Percentiles rank a stretch among this genome's conserved stretches.
These are phyloP conservation scores for Podospora pseudocomata DNA, from an alignment of 495 filamentous ascomycete species.

Conservation along the genomic window DNA sequence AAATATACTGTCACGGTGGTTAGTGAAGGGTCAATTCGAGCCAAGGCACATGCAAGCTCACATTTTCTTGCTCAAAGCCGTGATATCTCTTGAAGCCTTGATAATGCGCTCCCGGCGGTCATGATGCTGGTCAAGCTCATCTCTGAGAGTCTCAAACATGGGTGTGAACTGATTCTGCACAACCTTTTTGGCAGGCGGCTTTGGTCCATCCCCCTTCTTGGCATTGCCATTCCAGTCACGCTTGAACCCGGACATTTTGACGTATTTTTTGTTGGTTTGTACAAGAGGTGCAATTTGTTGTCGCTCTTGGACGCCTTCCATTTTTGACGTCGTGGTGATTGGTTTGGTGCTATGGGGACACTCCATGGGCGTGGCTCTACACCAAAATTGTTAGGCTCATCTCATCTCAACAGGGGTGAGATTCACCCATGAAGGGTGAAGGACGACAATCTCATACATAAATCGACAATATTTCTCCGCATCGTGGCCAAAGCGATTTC, in stretches of 20 bases:
- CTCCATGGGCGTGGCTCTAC: neutral
- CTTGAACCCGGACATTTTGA: constrained; percentile 50
- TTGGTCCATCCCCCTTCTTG: constrained; percentile 32
- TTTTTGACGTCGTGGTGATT: constrained; percentile 7
- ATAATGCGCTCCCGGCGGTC: constrained; percentile 86
- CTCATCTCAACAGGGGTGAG: constrained; percentile 4
- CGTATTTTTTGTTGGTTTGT: neutral
- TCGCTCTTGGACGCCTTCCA: constrained; percentile 12
- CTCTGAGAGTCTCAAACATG: constrained; percentile 81
- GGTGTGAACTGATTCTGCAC: constrained; percentile 55
- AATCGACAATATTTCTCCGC: neutral
- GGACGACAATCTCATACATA: neutral
- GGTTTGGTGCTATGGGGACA: neutral
- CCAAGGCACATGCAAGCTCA: constrained; percentile 36
- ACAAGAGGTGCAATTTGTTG: neutral
- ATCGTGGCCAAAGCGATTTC: neutral
- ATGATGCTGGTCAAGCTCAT: constrained; percentile 90
- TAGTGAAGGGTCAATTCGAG: neutral
- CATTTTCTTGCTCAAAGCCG: constrained; percentile 96
- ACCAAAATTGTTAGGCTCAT: constrained; percentile 8
- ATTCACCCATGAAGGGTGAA: neutral
- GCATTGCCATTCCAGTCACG: constrained; percentile 59
- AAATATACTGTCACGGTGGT: neutral
- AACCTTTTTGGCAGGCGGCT: constrained; percentile 29
- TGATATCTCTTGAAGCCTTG: constrained; percentile 87